Percentiles rank a stretch among this genome's conserved stretches.
phyloP scores from a whole-genome alignment of 179 eudicot species.

The Patellifolia procumbens region DNA sequence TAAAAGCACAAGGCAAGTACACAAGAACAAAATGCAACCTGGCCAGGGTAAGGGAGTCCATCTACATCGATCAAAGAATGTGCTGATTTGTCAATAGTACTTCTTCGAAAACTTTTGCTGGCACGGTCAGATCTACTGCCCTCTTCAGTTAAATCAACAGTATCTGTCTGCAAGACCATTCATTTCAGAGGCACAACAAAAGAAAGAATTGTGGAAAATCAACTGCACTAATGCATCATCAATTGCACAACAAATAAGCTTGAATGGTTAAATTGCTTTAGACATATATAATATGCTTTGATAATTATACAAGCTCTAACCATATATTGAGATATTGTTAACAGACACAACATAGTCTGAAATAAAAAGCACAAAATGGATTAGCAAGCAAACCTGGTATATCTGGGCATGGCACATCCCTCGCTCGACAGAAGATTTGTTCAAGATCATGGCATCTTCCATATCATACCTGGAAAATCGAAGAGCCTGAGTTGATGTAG shows the following conservation, averaged over 20 bases:
- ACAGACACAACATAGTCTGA: neutral
- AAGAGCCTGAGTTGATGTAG: constrained; percentile 14
- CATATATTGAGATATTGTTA: neutral
- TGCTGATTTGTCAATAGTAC: constrained; percentile 53
- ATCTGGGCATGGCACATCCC: constrained; percentile 89
- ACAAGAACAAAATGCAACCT: constrained; percentile 46
- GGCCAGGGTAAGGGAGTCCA: constrained; percentile 90
- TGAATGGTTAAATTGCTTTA: neutral
- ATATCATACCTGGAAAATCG: constrained; percentile 72
- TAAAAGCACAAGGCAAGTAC: neutral
- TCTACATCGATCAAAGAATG: constrained; percentile 69
- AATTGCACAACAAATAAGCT: neutral
- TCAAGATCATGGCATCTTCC: constrained; percentile 98
- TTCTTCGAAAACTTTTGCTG: constrained; percentile 58
- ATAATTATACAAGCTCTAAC: neutral
- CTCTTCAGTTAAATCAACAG: constrained; percentile 69
- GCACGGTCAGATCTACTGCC: constrained; percentile 45
- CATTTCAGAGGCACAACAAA: constrained; percentile 1
- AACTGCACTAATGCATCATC: neutral
- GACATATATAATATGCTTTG: neutral
- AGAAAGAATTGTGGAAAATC: neutral
- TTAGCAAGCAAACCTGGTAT: constrained; percentile 60
- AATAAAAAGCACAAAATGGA: neutral
- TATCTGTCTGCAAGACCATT: constrained; percentile 66
- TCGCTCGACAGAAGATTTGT: constrained; percentile 94